Base-by-base conservation (phyloP, 73 alveolate genomes). In the Paramecium pentaurelia region DNA sequence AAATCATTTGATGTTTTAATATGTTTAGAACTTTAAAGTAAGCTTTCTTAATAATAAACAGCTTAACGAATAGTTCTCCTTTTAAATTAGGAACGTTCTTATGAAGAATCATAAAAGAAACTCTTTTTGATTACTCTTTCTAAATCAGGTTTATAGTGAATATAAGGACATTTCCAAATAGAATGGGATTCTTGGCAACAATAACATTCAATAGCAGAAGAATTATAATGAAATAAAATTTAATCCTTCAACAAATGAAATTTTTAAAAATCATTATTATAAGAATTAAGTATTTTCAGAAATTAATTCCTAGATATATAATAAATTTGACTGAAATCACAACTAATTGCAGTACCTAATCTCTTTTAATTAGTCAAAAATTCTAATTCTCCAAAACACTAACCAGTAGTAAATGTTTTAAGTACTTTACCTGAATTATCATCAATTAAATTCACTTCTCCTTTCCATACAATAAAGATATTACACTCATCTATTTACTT, bases 371-470 rank as follows among this genome's bases (percentile, higher is more conserved):
- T 36, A 16, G 73, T 47, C 8, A 80, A 27, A 44, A 80, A 80
- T 80, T 80, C 91, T 8, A 27, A 22, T 80, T 80, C 91, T 11
- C 91, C 91, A 80, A 80, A 80, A 22, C 77, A 18, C 27, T 80
- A 30, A 8, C 91, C 91, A 9, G 16, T 47, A 4, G 9, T 27
- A 22, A 44, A 80, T 3, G 22, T 80, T 80, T 20, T 20, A 4
- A 80, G 30, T 40, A 45, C 27, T 47, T 80, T 80, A 4, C 91
- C 77, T 38, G 77, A 44, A 6, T 40, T 8, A 10, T 80, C 51
- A 45, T 80, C 91, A 27, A 80, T 80, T 20, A 45, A n/a, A n/a
- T 20, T 28, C 0, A 80, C 91, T 42, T 80, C 40, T 28, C 91
- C 91, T 25, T 80, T 80, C 91, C 58, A 80, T 5, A 80, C 58